Conservation (phyloP, 73 alveolate species). For the Paramecium tetraurelia region DNA sequence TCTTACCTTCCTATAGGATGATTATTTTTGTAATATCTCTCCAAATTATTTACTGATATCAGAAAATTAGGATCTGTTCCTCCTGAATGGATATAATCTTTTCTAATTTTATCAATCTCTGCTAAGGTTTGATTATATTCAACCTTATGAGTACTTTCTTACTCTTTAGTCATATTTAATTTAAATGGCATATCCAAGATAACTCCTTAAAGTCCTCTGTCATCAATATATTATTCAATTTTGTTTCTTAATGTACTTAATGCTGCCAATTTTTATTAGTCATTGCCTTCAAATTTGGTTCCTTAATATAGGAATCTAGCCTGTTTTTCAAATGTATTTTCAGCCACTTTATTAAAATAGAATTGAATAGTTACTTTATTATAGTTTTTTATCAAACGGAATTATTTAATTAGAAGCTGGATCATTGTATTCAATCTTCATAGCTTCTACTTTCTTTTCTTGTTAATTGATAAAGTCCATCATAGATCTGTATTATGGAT, state of each 20-base stretch:
- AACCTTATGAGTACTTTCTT: conserved; percentile 3
- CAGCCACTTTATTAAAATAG: not conserved
- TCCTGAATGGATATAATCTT: conserved; percentile 24
- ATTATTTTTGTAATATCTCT: conserved; percentile 18
- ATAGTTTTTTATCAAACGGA: conserved; percentile 35
- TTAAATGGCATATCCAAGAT: conserved; percentile 35
- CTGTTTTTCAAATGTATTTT: conserved; percentile 36
- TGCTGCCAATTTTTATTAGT: conserved; percentile 5
- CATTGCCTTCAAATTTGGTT: conserved; percentile 47
- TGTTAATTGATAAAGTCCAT: not conserved
- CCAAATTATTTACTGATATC: not conserved
- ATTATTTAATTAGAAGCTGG: not conserved
- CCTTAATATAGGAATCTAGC: conserved; percentile 46
- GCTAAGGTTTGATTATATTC: conserved; percentile 17
- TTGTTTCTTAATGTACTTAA: conserved; percentile 29
- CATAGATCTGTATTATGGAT: not conserved
- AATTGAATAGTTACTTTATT: not conserved
- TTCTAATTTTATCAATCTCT: not conserved
- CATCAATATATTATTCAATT: not conserved
- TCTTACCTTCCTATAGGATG: not conserved
- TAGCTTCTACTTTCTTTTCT: not conserved
- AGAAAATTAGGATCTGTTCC: conserved; percentile 52
- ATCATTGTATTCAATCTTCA: conserved; percentile 22
- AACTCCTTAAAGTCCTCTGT: conserved; percentile 21
- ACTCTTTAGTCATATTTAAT: not conserved